Evolutionary conservation across 1,284 basidiomycete genomes (phyloP).

Genomic region (Malassezia nana): DNA sequence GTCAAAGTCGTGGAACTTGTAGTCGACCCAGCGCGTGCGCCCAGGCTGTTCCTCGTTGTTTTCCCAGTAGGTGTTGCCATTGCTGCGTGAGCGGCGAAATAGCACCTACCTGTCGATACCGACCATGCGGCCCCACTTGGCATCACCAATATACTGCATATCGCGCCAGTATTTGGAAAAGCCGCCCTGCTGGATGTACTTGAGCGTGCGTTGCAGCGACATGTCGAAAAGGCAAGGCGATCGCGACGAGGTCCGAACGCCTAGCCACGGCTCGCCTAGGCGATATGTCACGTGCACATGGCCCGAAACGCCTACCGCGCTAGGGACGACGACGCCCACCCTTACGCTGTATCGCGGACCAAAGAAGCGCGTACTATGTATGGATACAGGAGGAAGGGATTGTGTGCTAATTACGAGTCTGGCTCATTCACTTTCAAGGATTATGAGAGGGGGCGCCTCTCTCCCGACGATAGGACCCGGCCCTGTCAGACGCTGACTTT

Average conservation of each 20-base stretch:
- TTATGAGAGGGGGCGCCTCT: no score
- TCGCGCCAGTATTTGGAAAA: slow-evolving; percentile 41
- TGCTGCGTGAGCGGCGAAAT: slow-evolving; percentile 9
- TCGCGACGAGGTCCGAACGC: neutral
- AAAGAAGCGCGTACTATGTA: no score
- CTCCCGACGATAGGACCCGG: no score
- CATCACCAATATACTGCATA: slow-evolving; percentile 45
- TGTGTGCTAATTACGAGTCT: no score
- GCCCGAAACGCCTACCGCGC: neutral
- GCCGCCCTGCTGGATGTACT: slow-evolving; percentile 37
- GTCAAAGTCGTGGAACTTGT: slow-evolving; percentile 37
- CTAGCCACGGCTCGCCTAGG: neutral
- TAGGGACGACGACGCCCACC: neutral
- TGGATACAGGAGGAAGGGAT: no score
- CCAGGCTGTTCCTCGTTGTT: slow-evolving; percentile 39
- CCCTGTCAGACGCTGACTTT: no score
- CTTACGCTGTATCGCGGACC: no score
- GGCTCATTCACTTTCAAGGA: no score
- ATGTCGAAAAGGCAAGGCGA: slow-evolving; percentile 19
- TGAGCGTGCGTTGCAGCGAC: slow-evolving; percentile 43
- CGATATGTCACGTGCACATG: neutral
- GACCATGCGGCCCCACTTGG: slow-evolving; percentile 43
- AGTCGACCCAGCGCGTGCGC: slow-evolving; percentile 46
- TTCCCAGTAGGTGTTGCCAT: slow-evolving; percentile 47
- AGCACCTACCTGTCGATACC: slow-evolving; percentile 35